Evolutionary conservation across 2,329 filamentous ascomycete genomes (phyloP), one percentile per base, ranked within the genome.

Genomic region (Xylariaceae sp.): DNA sequence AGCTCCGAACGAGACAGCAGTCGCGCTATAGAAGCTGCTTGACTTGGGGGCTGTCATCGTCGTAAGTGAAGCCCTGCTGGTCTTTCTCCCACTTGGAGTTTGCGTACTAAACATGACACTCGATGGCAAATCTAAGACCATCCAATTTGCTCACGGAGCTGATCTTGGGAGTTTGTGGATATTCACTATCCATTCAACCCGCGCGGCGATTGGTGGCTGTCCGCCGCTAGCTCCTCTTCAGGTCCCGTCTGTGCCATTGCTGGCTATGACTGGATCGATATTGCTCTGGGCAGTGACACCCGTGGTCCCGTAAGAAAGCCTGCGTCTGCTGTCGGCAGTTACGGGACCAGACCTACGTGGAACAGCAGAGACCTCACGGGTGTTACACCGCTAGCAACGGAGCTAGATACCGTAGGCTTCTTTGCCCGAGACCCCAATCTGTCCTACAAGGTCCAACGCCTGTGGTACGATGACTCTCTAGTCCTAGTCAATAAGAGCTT

Each of bases 221-320:
- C 63, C 3, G 66, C 62, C 39, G 64, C 63, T 3, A 66, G 61
- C 2, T 68, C 63, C 1, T 70, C 67, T 0, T 61, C 66, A 1
- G 69, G 69, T 0, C 61, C 62, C n/a, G 68, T 62, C 1, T 65
- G 62, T 38, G 59, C 66, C 0, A 58, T 73, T 1, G 70, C 69
- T 9, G 64, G 66, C 1, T 73, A 74, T 51, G 63, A 68, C 31
- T 74, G 71, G 72, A 62, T 74, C 6, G 71, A 74, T 51, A 64
- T 63, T 19, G 66, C 69, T 6, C 66, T 73, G 42, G 71, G 71
- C 2, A 66, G 60, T 12, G 71, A 73, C 42, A 69, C 66, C 0
- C 61, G 63, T 5, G 60, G 58, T 2, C 64, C 63, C 1, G 63
- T 66, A 51, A 46, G 64, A 9, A 55, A 60, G 13, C 65, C 65